A percentile compares a stretch with the other conserved stretches of the same genome.
phyloP scores from a whole-genome alignment of 345 rosid genomes.

The Gossypium raimondii region DNA sequence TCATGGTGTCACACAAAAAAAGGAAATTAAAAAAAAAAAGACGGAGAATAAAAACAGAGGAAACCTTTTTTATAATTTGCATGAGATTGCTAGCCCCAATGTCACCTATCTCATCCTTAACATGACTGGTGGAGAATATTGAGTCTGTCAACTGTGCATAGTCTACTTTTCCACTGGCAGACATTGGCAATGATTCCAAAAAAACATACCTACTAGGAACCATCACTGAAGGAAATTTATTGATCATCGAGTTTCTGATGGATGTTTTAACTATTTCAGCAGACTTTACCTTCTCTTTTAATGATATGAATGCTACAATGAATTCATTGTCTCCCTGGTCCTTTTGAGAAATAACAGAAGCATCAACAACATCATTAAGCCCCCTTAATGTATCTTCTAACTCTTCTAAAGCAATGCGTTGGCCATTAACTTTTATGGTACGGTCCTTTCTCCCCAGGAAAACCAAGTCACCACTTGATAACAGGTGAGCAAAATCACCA shows the following conservation, averaged over 20 bases:
- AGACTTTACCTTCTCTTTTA: constrained; percentile 38
- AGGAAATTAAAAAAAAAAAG: background rate
- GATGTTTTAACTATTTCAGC: constrained; percentile 35
- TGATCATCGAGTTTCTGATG: constrained; percentile 57
- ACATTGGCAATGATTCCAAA: constrained; percentile 56
- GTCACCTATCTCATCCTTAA: constrained; percentile 29
- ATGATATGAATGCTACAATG: constrained; percentile 54
- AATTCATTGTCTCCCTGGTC: constrained; percentile 37
- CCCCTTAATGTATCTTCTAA: constrained; percentile 56
- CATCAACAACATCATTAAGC: constrained; percentile 55
- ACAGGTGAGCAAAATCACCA: constrained; percentile 76
- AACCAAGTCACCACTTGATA: constrained; percentile 69
- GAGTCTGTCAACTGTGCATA: constrained; percentile 49
- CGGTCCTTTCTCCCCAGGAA: constrained; percentile 85
- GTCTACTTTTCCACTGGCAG: constrained; percentile 84
- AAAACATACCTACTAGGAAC: constrained; percentile 55
- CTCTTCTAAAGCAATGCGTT: constrained; percentile 80
- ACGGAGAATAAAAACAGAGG: constrained; percentile 4
- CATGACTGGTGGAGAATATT: constrained; percentile 19
- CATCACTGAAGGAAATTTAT: constrained; percentile 68
- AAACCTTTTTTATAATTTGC: constrained; percentile 70
- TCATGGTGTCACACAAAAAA: background rate
- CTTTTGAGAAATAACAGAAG: constrained; percentile 50
- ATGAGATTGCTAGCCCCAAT: constrained; percentile 28
- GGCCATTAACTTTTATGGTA: constrained; percentile 71